A percentile compares a stretch with the other conserved stretches of the same genome.
phyloP scores from a whole-genome alignment of 192 early-diverging fungal genomes.

The Backusella morwellensis region DNA sequence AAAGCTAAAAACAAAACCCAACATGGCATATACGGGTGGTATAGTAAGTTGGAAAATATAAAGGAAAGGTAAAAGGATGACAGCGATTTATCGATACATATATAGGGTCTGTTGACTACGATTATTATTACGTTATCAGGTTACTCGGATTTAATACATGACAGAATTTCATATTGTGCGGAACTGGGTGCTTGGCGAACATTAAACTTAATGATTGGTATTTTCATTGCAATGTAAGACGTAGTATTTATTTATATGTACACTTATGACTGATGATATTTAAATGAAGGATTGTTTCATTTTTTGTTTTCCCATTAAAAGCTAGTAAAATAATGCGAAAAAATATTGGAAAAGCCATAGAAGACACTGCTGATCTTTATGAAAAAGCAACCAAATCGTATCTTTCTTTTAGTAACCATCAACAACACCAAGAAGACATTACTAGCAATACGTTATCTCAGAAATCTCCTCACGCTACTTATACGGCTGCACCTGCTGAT shows the following conservation, averaged over 20 bases:
- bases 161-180: neutral
- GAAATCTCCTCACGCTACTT: neutral
- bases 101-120: conserved; percentile 15
- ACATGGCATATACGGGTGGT: conserved; percentile 11
- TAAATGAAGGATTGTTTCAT: neutral
- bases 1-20: conserved; percentile 14
- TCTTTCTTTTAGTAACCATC: neutral
- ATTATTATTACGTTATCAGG: conserved; percentile 12
- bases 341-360: conserved; percentile 12
- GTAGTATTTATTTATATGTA: neutral
- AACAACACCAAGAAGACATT: neutral
- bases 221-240: conserved; percentile 15
- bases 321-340: conserved; percentile 13
- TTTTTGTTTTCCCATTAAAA: conserved; percentile 19
- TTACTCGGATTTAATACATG: conserved; percentile 9
- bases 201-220: conserved; percentile 13
- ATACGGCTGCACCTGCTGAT: neutral
- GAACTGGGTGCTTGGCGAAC: conserved; percentile 11
- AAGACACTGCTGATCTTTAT: conserved; percentile 21
- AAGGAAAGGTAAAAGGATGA: neutral
- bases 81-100: neutral
- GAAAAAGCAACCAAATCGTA: conserved; percentile 9
- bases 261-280: neutral
- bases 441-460: neutral
- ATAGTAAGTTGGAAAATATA: conserved; percentile 8